Evolutionary conservation across 495 filamentous ascomycete genomes (phyloP), one percentile per base, ranked within the genome.

Genomic region (Penicillium bovifimosum): DNA sequence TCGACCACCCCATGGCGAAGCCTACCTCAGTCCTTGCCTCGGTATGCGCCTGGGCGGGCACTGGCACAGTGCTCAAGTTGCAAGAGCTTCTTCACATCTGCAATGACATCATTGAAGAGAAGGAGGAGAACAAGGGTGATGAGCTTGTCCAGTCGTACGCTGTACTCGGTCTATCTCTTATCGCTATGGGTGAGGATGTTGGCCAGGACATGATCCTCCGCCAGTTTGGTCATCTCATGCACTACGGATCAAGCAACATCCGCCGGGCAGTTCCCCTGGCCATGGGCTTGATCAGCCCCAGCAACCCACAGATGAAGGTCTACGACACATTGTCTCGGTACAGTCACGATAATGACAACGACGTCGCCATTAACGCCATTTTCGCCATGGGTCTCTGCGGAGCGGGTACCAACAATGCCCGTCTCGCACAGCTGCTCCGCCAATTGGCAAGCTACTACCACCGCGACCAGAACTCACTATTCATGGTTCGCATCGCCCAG

Each of bases 291-390:
- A 82, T 99, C 62, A 93, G 87, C 72, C 91, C 93, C 24, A 95
- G 90, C 75, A 99, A 97, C 73, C 93, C 93, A 7, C 95, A 97
- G 67, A 99, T 99, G 92, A 99, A 97, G 76, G 87, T 99, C 31
- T 99, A 99, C 72, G 93, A 99, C 65, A 97, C 93, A 0, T 73
- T 99, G 17, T 97, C 95, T n/a, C 80, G 93, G 55, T 99, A 99
- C 74, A 92, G 86, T 56, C 93, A 99, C 79, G 93, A 99, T 74
- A 99, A 95, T 59, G 93, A 99, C 76, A 95, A 93, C 64, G 93
- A 99, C 60, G 93, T 99, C 33, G 93, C 93, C 26, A 83, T 99
- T 66, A 99, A 96, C 62, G 91, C 93, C 66, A 97, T 99, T 65
- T 96, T 99, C 63, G 91, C 93, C 58, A 99, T 99, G 93, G 93